These are phyloP conservation scores for Gnaphalium uliginosum DNA, from an alignment of 129 eudicot species.

Conservation along the genomic window DNA sequence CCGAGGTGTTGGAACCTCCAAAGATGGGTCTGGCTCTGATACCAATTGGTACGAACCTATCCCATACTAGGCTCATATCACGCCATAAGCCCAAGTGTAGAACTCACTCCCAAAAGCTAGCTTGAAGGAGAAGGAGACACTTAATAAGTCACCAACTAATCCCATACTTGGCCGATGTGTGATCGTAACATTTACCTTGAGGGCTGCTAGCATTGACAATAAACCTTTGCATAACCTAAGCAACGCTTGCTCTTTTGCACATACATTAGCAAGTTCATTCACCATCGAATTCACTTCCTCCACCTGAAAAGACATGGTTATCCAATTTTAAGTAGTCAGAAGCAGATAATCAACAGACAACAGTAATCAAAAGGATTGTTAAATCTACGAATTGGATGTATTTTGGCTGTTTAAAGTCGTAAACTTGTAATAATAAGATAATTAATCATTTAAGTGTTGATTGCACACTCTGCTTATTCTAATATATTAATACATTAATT, in stretches of 20 bases:
- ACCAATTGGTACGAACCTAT: too few relatives aligned
- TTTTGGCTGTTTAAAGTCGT: neutral
- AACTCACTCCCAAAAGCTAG: too few relatives aligned
- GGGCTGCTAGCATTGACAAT: slow-evolving; percentile 71
- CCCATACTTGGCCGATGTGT: too few relatives aligned
- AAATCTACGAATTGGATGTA: neutral
- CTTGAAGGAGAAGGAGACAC: too few relatives aligned
- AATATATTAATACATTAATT: too few relatives aligned
- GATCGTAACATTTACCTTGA: slow-evolving; percentile 78
- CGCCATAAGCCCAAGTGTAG: too few relatives aligned
- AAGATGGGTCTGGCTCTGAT: too few relatives aligned
- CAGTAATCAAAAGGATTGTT: neutral
- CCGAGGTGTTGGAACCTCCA: too few relatives aligned
- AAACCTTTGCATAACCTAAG: slow-evolving; percentile 76
- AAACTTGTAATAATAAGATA: neutral
- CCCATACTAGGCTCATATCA: too few relatives aligned
- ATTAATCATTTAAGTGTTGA: neutral
- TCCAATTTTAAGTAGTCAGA: neutral
- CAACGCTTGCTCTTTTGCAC: slow-evolving; percentile 64
- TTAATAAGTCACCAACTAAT: too few relatives aligned
- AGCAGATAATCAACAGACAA: neutral
- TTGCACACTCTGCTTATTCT: neutral
- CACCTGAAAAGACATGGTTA: slow-evolving; percentile 43
- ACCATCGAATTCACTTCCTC: slow-evolving; percentile 74
- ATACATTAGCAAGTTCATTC: slow-evolving; percentile 62